Base-by-base conservation (phyloP, 371 early-diverging fungal species). In the Syncephalastrum contaminatum region DNA sequence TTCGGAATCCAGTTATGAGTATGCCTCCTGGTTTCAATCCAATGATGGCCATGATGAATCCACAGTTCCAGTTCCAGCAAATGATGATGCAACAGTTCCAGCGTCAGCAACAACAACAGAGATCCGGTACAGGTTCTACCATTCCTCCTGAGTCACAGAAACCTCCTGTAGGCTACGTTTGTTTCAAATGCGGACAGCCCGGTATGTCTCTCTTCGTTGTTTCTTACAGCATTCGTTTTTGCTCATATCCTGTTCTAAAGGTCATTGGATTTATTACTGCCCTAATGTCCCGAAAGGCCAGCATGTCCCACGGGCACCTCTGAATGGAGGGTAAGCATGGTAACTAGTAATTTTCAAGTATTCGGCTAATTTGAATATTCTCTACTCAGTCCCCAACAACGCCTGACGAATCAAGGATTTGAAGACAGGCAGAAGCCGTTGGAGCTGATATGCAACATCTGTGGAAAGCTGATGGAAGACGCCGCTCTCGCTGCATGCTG, bases 401-500 rank as follows among this genome's bases (percentile, higher is more conserved):
- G 36, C 19, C n/a, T 20, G 39, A 56, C 44, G 24, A 19, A 20
- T 43, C 48, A 48, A 8, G 22, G 10, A 27, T 30, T 30, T 30
- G 36, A 10, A 5, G 30, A 39, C 12, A 47, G 43, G 7, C 69
- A 67, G 41, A 63, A 63, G 30, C 84, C 85, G 5, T 69, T 64
- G 12, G 86, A 87, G 43, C 66, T 90, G 53, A 78, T 79, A 36
- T 97, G 97, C 64, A 65, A 76, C 7, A 69, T 93, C 18, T 95
- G 96, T 71, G 63, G 80, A 22, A 73, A 84, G 56, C 70, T 96
- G 51, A 72, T 93, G 64, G 81, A 82, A 53, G 91, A 91, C 45
- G 94, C 97, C 0, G 90, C 91, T 7, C 64, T 73, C 13, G 79
- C 85, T 7, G 86, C 94, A 19, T 98, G 98, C 69, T 98, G 98